Percentiles rank a stretch among this genome's conserved stretches.
phyloP scores from a whole-genome alignment of 2,329 filamentous ascomycete genomes.

The Fusarium coicis region DNA sequence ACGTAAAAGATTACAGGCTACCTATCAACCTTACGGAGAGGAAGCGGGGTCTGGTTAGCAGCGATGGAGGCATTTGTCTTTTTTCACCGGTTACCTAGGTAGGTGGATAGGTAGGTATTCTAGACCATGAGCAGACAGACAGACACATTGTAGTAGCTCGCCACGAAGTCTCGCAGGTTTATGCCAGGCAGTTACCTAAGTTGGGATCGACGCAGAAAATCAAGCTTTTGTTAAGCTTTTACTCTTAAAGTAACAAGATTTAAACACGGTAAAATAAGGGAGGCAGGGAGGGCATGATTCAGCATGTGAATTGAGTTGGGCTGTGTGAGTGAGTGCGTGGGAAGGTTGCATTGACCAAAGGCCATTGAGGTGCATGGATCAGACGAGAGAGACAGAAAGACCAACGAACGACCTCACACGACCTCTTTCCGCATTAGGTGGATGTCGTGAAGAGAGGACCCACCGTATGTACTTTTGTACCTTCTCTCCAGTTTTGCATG shows the following conservation, averaged over 20 bases:
- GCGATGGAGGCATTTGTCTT: conserved; percentile 6
- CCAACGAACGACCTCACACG: conserved; percentile 25
- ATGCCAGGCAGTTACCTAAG: neutral
- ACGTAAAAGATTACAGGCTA: conserved; percentile 19
- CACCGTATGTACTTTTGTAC: neutral
- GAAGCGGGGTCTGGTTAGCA: conserved; percentile 10
- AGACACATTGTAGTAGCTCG: neutral
- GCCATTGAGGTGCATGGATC: neutral
- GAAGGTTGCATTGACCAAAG: neutral
- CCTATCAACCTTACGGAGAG: neutral
- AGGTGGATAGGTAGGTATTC: neutral
- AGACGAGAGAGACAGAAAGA: neutral
- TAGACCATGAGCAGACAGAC: neutral
- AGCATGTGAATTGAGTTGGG: conserved; percentile 12
- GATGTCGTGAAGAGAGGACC: conserved; percentile 21
- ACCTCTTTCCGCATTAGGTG: conserved; percentile 36
- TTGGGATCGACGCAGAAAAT: neutral
- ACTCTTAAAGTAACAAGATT: neutral
- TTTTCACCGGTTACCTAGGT: neutral
- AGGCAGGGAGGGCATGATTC: neutral
- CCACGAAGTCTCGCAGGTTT: neutral
- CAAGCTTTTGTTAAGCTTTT: conserved; percentile 24
- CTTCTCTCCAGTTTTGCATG: conserved; percentile 5
- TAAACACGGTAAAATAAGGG: neutral
- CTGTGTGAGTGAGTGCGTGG: neutral